Conservation (phyloP, 345 rosid species). For the Eucalyptus brandiana region DNA sequence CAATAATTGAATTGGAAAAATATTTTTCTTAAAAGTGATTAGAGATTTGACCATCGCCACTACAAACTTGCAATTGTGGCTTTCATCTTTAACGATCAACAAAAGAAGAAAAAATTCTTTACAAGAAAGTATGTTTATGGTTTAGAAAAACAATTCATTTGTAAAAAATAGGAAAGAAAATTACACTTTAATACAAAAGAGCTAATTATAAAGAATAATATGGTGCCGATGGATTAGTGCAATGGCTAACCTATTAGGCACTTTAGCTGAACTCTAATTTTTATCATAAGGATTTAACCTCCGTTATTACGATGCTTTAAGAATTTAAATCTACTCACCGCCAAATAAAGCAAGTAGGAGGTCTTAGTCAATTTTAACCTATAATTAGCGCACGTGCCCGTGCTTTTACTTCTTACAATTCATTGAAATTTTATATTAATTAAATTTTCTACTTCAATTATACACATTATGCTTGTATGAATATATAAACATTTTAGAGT, state of each 20-base stretch:
- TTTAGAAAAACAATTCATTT: not conserved
- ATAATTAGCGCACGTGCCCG: not conserved
- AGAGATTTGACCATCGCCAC: not conserved
- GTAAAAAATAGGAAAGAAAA: not conserved
- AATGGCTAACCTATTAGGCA: not conserved
- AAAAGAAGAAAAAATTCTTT: too few relatives aligned
- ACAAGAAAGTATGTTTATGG: not conserved
- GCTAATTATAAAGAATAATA: too few relatives aligned
- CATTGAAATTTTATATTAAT: too few relatives aligned
- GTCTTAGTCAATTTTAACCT: not conserved
- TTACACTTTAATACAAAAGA: not conserved
- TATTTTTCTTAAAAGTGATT: too few relatives aligned
- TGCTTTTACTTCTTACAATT: not conserved
- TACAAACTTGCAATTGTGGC: not conserved
- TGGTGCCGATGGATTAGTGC: not conserved
- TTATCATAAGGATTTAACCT: too few relatives aligned
- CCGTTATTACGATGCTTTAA: too few relatives aligned
- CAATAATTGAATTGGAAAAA: not conserved
- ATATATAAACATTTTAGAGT: not conserved
- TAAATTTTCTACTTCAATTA: not conserved
- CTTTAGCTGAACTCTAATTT: not conserved
- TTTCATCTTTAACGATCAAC: not conserved
- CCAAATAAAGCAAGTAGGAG: not conserved
- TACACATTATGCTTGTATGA: not conserved
- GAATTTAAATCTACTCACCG: not conserved